A percentile compares a stretch with the other conserved stretches of the same genome.
Conservation (phyloP, 345 rosid species). For the Rhodamnia argentea region DNA sequence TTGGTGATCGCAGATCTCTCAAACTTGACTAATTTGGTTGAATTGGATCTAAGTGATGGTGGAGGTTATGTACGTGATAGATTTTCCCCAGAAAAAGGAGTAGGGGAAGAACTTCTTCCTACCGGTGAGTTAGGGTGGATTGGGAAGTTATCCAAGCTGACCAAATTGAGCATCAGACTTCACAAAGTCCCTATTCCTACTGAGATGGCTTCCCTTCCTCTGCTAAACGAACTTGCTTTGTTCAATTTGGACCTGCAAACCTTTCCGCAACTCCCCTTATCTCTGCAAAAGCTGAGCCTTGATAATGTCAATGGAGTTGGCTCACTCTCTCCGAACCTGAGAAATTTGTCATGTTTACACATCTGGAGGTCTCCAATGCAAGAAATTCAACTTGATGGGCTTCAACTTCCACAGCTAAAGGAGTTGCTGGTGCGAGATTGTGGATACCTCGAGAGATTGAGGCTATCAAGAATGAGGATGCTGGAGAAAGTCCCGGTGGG, state of each 20-base stretch:
- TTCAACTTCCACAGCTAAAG: neutral
- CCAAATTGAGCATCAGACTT: neutral
- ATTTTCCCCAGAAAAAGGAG: fast-evolving
- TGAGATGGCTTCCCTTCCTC: too few relatives aligned
- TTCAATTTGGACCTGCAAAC: too few relatives aligned
- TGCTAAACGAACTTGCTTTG: too few relatives aligned
- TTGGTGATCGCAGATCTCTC: neutral
- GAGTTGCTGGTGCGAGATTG: fast-evolving
- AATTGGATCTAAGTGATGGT: neutral
- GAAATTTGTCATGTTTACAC: neutral
- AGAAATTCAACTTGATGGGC: neutral
- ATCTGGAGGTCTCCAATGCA: neutral
- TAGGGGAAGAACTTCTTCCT: neutral
- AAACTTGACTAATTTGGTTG: neutral
- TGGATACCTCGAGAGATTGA: neutral
- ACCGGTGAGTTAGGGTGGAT: neutral
- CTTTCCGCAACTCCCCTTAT: too few relatives aligned
- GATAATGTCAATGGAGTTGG: too few relatives aligned
- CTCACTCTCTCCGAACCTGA: too few relatives aligned
- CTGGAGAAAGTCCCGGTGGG: neutral
- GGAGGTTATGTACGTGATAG: too few relatives aligned
- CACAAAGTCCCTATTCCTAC: neutral
- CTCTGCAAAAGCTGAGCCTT: too few relatives aligned
- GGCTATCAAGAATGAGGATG: neutral
- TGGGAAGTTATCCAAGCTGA: neutral